Evolutionary conservation across 148 eudicot genomes (phyloP), one percentile per base, ranked within the genome.

Genomic region (Nepenthes mirabilis): DNA sequence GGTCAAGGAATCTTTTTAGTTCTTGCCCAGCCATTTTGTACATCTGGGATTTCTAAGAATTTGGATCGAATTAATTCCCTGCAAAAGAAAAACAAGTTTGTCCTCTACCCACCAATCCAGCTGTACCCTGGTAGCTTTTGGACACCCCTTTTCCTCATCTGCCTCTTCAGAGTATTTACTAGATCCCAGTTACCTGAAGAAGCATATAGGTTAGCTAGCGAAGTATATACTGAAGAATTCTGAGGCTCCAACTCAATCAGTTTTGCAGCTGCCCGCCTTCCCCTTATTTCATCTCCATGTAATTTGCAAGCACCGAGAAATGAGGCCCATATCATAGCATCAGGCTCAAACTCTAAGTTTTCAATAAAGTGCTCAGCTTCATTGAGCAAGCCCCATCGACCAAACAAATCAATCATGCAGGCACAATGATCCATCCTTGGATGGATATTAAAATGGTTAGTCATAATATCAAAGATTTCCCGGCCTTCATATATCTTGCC

Each of bases 371-470:
- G 61, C 62, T 85, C 80, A 4, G 94, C 94, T 72, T 91, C 94
- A 52, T 80, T 74, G 43, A 91, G 84, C 65, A 80, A 82, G 32
- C 97, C 97, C 72, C 83, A 83, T 60, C 97, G 73, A 32, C 96
- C 96, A 70, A 81, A 74, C 65, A 91, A 88, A 75, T 88, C 97
- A 72, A 91, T 70, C 94, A 91, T 79, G 68, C 96, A 91, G 32
- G 96, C 93, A 74, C 77, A 81, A 47, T 91, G 97, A 75, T 91
- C 96, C 11, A 64, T 62, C 64, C 97, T 78, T 33, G 96, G 96
- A 34, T 59, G 63, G 63, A 91, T 65, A 48, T 70, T 60, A 55
- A 76, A 81, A 48, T 52, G 67, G 36, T 64, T 50, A 8, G 77
- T 77, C 97, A 91, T 91, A 13, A 59, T 66, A 57, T 85, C 67